Evolutionary conservation across 208 protist genomes (phyloP).

Genomic region (Trypanosomatidae sp.): DNA sequence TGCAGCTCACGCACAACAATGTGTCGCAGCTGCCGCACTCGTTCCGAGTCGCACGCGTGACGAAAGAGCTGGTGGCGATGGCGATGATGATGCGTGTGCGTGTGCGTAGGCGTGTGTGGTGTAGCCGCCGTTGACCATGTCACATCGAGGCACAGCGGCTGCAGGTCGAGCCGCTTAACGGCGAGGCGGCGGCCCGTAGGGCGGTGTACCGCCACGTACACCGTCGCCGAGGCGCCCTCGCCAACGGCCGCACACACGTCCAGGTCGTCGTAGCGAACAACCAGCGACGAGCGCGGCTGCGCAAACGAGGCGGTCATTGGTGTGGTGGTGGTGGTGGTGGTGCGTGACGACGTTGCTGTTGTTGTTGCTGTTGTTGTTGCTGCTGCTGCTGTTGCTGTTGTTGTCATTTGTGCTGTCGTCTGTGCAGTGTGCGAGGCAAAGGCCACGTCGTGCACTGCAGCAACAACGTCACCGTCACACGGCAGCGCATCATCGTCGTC

Average conservation of each 20-base stretch:
- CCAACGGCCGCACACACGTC: constrained; percentile 21
- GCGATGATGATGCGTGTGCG: too few relatives aligned
- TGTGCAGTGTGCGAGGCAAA: too few relatives aligned
- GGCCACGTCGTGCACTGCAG: too few relatives aligned
- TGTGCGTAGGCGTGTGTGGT: too few relatives aligned
- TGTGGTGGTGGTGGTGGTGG: neutral
- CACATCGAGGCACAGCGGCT: constrained; percentile 22
- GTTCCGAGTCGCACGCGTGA: constrained; percentile 6
- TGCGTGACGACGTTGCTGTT: neutral
- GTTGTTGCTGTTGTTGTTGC: neutral
- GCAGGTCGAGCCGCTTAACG: constrained; percentile 74
- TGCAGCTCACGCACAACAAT: constrained; percentile 73
- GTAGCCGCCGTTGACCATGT: constrained; percentile 4
- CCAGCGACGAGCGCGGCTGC: constrained; percentile 17
- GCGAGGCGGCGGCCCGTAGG: constrained; percentile 49
- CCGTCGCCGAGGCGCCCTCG: constrained; percentile 56
- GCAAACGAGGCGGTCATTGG: too few relatives aligned
- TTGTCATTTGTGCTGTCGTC: neutral
- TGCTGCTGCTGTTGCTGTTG: neutral
- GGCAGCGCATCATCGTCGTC: too few relatives aligned
- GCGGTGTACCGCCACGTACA: constrained; percentile 56
- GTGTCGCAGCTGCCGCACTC: constrained; percentile 40
- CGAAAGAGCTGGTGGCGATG: neutral
- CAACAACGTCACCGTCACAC: too few relatives aligned
- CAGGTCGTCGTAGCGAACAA: constrained; percentile 50